A percentile compares a stretch with the other conserved stretches of the same genome.
Evolutionary conservation across 2,329 filamentous ascomycete genomes (phyloP).

Genomic region (Colletotrichum tropicale): DNA sequence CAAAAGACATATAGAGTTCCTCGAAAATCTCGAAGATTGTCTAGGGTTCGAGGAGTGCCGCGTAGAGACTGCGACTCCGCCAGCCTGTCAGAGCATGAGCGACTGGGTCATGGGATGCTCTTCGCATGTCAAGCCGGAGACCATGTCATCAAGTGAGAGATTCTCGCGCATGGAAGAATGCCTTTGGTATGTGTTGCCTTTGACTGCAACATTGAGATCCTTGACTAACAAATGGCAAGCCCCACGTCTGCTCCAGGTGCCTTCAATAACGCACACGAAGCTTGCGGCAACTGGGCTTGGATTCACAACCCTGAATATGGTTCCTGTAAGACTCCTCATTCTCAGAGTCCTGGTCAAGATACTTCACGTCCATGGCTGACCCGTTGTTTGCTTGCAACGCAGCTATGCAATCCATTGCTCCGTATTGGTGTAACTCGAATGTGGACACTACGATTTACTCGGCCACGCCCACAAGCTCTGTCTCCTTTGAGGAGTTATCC

Average conservation of each 20-base stretch:
- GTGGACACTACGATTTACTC: neutral
- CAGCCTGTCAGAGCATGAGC: neutral
- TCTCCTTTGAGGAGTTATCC: neutral
- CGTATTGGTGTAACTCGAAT: neutral
- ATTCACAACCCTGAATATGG: neutral
- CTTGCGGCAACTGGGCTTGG: neutral
- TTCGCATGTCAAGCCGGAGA: neutral
- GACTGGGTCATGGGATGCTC: neutral
- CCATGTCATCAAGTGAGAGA: neutral
- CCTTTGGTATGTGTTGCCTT: neutral
- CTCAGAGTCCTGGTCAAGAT: neutral
- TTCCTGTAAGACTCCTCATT: neutral
- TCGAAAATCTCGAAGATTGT: neutral
- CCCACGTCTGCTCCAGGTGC: neutral
- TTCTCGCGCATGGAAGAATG: neutral
- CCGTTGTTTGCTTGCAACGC: neutral
- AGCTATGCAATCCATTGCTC: neutral
- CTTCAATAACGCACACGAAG: neutral
- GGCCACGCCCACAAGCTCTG: neutral
- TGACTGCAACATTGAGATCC: neutral
- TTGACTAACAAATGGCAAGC: neutral
- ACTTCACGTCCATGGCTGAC: neutral
- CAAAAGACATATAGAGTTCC: neutral
- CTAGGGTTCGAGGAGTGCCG: neutral
- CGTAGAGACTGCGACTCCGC: neutral